Base-by-base conservation (phyloP, 495 filamentous ascomycete genomes). In the Immersiella caudata region DNA sequence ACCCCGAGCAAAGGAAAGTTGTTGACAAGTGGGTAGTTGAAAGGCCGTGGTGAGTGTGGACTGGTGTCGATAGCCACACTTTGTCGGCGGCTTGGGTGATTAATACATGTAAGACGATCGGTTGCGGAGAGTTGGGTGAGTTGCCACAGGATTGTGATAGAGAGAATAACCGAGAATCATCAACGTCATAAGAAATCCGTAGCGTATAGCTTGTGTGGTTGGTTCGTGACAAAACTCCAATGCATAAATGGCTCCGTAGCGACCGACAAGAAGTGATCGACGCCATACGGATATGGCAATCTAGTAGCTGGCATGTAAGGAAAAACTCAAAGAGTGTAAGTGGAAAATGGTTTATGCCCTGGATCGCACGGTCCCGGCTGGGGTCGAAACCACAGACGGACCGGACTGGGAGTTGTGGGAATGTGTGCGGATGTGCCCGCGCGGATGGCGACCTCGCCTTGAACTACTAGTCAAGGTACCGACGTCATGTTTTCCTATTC, bases 401-500 rank as follows among this genome's bases (percentile, higher is more conserved):
- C 74, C 78, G 14, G 76, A 70, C 65, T 80, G 79, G 20, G 71
- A 70, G 67, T 75, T 73, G 51, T 59, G 56, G 18, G 71, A 69
- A 29, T 79, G 78, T 12, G 65, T 62, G 67, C 73, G 74, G 40
- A 64, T 66, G 55, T 78, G 74, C 11, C 68, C 50, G 57, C 64
- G 62, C 20, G 68, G 63, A 24, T 72, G 65, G 24, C 81, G 79
- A 51, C 78, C 74, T 55, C 80, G 79, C 68, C 77, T 80, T 14
- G 76, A 73, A 36, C 68, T 78, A 59, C 79, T 78, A 26, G 79
- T 74, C 70, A 90, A 73, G 52, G 83, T 84, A 59, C 84, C 83
- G 54, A 91, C 88, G 75, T 91, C 89, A 72, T 92, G 89, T 82
- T 92, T 94, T 69, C 93, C 91, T 94, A 60, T 40, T 18, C 6